phyloP scores from a whole-genome alignment of 129 eudicot genomes.

The Chrysanthemum lavandulifolium region DNA sequence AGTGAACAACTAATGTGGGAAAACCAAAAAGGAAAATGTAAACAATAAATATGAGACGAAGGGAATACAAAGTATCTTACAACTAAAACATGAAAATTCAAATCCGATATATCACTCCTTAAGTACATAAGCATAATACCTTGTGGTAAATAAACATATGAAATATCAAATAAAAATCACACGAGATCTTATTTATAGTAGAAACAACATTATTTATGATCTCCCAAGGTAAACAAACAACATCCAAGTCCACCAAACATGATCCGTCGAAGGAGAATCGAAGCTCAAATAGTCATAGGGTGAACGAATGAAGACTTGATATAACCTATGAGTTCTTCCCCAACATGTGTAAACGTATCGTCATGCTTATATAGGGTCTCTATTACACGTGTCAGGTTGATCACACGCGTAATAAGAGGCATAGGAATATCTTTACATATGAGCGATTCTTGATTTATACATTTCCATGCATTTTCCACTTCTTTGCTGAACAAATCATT shows the following conservation, averaged over 20 bases:
- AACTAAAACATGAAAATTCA: no score
- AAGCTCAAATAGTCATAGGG: background rate
- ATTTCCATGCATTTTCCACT: background rate
- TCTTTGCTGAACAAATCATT: background rate
- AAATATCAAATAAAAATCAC: no score
- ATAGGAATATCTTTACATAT: background rate
- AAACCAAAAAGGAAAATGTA: no score
- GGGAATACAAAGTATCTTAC: no score
- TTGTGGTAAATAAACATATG: no score
- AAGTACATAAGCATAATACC: no score
- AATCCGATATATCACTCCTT: no score
- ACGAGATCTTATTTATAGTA: no score
- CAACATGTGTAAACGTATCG: background rate
- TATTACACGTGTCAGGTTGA: background rate
- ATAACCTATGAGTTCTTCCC: background rate
- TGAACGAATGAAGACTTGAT: background rate
- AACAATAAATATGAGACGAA: no score
- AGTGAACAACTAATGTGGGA: no score
- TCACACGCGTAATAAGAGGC: background rate
- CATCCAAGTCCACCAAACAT: background rate
- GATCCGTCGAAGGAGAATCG: background rate
- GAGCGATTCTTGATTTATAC: background rate
- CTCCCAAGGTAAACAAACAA: no score
- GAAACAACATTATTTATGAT: no score
- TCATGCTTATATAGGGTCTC: background rate